Percentiles rank a stretch among this genome's conserved stretches.
Evolutionary conservation across 139 green algal genomes (phyloP).

Genomic region (Chlamydomonas incerta): DNA sequence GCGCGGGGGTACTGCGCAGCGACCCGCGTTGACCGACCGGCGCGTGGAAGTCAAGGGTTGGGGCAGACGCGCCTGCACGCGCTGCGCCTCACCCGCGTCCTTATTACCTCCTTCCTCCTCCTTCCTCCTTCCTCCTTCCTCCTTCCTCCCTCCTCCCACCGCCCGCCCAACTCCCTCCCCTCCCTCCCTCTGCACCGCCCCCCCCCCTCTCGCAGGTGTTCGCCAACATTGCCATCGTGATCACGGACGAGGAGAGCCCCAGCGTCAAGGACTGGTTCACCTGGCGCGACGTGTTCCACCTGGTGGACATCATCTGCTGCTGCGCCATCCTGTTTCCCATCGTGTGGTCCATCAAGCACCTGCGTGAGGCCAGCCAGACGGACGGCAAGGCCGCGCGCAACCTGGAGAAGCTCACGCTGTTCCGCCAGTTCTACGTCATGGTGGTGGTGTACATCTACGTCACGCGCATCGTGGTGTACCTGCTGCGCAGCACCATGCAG

Average conservation of each 20-base stretch:
- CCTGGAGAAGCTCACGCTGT: slow-evolving; percentile 92
- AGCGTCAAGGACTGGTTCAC: slow-evolving; percentile 87
- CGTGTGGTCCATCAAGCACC: slow-evolving; percentile 97
- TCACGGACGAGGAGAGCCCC: slow-evolving; percentile 90
- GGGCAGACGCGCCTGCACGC: too few species aligned
- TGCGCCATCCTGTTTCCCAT: slow-evolving; percentile 98
- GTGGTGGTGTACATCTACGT: slow-evolving; percentile 98
- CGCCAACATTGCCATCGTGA: slow-evolving; percentile 93
- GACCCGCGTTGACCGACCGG: too few species aligned
- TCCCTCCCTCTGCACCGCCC: neutral
- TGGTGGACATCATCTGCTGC: slow-evolving; percentile 98
- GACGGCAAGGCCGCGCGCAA: slow-evolving; percentile 81
- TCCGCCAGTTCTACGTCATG: slow-evolving; percentile 96
- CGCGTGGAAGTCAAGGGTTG: too few species aligned
- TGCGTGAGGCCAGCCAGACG: slow-evolving; percentile 78
- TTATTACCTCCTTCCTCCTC: too few species aligned
- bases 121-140: too few species aligned
- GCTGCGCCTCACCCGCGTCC: too few species aligned
- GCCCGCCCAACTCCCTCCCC: neutral
- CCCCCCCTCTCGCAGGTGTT: slow-evolving; percentile 78
- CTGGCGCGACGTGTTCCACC: slow-evolving; percentile 94
- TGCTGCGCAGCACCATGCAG: slow-evolving; percentile 83
- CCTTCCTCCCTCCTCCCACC: too few species aligned
- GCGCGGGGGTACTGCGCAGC: too few species aligned
- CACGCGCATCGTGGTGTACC: slow-evolving; percentile 97